Percentiles rank a stretch among this genome's conserved stretches.
Evolutionary conservation across 345 rosid genomes (phyloP).

Genomic region (Salix dunnii): DNA sequence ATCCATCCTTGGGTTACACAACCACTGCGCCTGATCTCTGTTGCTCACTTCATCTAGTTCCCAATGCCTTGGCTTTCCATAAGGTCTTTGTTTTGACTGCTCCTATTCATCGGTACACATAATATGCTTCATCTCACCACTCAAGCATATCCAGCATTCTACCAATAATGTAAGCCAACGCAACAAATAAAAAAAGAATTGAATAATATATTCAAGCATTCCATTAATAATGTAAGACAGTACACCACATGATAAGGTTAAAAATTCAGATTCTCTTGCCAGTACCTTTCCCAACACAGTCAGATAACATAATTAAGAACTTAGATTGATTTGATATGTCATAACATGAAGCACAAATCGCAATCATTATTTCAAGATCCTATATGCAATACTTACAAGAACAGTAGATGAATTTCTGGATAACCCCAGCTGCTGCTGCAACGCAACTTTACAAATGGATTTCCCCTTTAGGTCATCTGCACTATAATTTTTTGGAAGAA

Average conservation of each 20-base stretch:
- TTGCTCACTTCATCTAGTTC: not conserved
- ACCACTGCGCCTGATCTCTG: not conserved
- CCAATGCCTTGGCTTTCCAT: not conserved
- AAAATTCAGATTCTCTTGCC: not conserved
- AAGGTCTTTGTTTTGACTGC: not conserved
- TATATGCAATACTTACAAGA: slow-evolving; percentile 40
- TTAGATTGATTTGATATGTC: not conserved
- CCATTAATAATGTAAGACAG: not conserved
- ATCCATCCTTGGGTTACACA: not conserved
- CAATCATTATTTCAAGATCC: not conserved
- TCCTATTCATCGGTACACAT: not conserved
- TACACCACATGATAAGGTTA: too few species aligned
- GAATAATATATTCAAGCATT: not conserved
- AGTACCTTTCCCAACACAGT: not conserved
- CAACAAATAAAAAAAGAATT: not conserved
- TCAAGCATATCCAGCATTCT: not conserved
- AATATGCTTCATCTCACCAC: not conserved
- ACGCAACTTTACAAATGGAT: slow-evolving; percentile 48
- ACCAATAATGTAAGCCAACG: not conserved
- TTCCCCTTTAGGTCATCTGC: slow-evolving; percentile 58
- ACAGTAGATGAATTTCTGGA: slow-evolving; percentile 35
- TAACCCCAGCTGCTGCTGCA: slow-evolving; percentile 51
- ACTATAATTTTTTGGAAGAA: slow-evolving; percentile 56
- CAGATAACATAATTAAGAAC: not conserved
- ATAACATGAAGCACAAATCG: not conserved